Evolutionary conservation across 176 grass and related monocot species (phyloP).

Genomic region (Musa troglodytarum): DNA sequence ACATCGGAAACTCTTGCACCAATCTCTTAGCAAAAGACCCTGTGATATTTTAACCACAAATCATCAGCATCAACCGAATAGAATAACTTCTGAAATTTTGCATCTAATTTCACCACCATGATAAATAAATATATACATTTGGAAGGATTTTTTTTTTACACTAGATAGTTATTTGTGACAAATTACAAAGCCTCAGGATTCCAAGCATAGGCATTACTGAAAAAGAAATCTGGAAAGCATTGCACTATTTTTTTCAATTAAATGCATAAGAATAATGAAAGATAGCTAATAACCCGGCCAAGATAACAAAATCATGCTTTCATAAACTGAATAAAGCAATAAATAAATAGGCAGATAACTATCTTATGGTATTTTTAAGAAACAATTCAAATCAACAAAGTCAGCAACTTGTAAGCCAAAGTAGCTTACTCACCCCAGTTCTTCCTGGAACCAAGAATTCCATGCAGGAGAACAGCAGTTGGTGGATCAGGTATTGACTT

Average conservation of each 20-base stretch:
- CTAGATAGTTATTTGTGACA: too few species aligned
- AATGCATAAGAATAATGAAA: too few species aligned
- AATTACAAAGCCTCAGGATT: too few species aligned
- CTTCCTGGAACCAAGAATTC: slow-evolving; percentile 87
- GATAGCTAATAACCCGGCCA: too few species aligned
- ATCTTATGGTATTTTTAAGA: not conserved
- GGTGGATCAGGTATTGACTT: slow-evolving; percentile 95
- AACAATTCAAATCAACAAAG: not conserved
- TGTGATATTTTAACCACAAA: slow-evolving; percentile 20
- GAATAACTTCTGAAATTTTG: not conserved
- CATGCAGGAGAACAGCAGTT: slow-evolving; percentile 94
- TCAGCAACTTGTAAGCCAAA: not conserved
- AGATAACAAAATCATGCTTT: not conserved
- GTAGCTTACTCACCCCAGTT: slow-evolving; percentile 75
- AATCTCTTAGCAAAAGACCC: slow-evolving; percentile 85
- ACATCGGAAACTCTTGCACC: slow-evolving; percentile 97
- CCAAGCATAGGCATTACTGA: too few species aligned
- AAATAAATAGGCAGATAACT: slow-evolving; percentile 6
- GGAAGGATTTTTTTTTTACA: too few species aligned
- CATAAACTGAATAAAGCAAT: not conserved
- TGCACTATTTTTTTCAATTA: too few species aligned
- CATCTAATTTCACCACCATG: not conserved
- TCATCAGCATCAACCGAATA: not conserved
- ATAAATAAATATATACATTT: too few species aligned
- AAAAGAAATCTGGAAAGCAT: too few species aligned